A percentile compares a stretch with the other conserved stretches of the same genome.
phyloP scores from a whole-genome alignment of 2,329 filamentous ascomycete species.

The Gnomoniopsis sp. region DNA sequence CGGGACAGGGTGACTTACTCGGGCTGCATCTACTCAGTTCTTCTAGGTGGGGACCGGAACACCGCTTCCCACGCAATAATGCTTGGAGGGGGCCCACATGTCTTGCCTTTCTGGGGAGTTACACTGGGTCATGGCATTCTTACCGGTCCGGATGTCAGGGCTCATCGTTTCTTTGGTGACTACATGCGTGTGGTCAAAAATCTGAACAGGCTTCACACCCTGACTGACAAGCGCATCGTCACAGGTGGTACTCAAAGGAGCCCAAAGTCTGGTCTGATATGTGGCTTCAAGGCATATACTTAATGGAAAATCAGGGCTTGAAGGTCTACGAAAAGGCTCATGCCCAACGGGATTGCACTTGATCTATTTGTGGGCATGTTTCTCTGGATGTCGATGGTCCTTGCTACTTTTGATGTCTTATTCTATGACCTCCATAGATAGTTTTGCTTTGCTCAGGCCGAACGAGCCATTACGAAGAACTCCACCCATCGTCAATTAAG shows the following conservation, averaged over 20 bases:
- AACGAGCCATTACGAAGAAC: no score
- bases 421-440: no score
- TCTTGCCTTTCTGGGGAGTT: conserved; percentile 42
- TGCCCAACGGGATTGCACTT: no score
- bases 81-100: conserved; percentile 30
- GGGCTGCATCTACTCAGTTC: conserved; percentile 53
- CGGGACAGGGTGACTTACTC: conserved; percentile 38
- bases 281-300: conserved; percentile 25
- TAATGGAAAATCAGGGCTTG: no score
- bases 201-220: conserved; percentile 33
- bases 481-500: no score
- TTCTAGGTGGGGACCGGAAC: conserved; percentile 45
- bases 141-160: conserved; percentile 38
- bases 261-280: conserved; percentile 35
- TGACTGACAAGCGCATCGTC: conserved; percentile 37
- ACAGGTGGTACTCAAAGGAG: conserved; percentile 41
- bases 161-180: conserved; percentile 54
- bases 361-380: no score
- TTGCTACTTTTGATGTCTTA: no score
- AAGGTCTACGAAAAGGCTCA: no score
- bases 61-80: conserved; percentile 47
- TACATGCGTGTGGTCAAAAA: conserved; percentile 40
- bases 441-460: no score
- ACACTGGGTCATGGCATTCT: conserved; percentile 56
- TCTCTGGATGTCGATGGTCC: no score